Conservation (phyloP, 495 filamentous ascomycete species). For the Lasiosphaeria ovina region DNA sequence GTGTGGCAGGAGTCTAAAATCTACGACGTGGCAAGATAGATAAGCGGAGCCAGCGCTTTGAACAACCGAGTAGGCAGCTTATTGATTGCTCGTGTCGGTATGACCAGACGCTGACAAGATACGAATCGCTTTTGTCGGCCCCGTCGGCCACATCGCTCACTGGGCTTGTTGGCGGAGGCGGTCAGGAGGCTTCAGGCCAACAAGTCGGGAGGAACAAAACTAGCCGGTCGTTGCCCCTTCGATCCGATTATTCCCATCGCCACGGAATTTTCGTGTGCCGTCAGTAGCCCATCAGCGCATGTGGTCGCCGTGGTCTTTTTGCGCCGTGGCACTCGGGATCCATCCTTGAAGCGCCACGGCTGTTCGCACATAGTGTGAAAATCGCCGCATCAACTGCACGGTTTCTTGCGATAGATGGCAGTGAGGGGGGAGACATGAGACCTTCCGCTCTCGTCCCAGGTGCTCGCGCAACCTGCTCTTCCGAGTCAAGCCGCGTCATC, state of each 20-base stretch:
- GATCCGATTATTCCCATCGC: no score
- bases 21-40: slow-evolving; percentile 23
- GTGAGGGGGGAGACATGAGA: no score
- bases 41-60: slow-evolving; percentile 7
- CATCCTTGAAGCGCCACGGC: no score
- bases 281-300: no score
- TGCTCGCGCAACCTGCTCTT: background rate
- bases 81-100: slow-evolving; percentile 10
- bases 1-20: slow-evolving; percentile 8
- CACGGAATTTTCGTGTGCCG: no score
- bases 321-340: no score
- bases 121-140: slow-evolving; percentile 3
- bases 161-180: background rate
- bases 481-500: slow-evolving; percentile 2
- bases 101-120: slow-evolving; percentile 7
- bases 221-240: no score
- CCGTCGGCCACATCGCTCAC: background rate
- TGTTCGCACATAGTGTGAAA: no score
- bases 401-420: no score
- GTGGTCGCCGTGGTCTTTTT: no score
- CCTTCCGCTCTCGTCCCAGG: background rate
- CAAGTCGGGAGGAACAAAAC: no score
- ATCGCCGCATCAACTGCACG: no score
- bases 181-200: background rate
- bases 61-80: slow-evolving; percentile 1